Evolutionary conservation across 768 basidiomycete genomes (phyloP).

Genomic region (Leccinum pellstonianum): DNA sequence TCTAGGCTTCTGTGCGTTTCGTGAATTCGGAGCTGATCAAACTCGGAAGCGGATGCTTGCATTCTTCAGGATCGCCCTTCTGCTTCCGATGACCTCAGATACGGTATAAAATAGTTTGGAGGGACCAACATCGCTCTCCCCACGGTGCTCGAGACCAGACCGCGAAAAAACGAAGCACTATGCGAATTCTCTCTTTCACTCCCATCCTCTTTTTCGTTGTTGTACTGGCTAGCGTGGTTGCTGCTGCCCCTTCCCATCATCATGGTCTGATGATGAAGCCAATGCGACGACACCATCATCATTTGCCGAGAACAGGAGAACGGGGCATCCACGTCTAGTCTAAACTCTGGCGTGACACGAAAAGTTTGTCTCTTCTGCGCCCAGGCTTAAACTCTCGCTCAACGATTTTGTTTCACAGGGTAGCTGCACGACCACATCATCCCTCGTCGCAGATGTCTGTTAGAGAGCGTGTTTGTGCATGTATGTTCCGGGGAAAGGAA

Average conservation of each 20-base stretch:
- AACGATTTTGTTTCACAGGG: conserved; percentile 1
- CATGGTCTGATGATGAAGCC: not conserved
- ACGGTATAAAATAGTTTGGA: conserved; percentile 7
- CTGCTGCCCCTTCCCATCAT: conserved; percentile 7
- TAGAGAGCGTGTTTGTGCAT: not conserved
- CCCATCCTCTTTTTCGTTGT: conserved; percentile 4
- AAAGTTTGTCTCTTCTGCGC: not conserved
- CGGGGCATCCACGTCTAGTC: not conserved
- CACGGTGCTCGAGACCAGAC: not conserved
- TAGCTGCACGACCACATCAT: not conserved
- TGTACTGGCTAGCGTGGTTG: not conserved
- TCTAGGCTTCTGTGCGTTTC: conserved; percentile 1
- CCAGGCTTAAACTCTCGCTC: not conserved
- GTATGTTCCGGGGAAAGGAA: not conserved
- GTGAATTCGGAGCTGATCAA: not conserved
- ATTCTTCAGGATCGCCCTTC: not conserved
- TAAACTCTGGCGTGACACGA: not conserved
- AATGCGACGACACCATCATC: conserved; percentile 3
- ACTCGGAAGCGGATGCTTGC: not conserved
- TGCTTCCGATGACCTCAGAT: not conserved
- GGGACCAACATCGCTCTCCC: not conserved
- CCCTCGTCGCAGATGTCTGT: not conserved
- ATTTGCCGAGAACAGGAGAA: not conserved
- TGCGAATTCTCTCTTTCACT: conserved; percentile 6
- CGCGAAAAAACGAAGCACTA: not conserved